phyloP scores from a whole-genome alignment of 139 green algal genomes.

The Desmodesmus armatus region DNA sequence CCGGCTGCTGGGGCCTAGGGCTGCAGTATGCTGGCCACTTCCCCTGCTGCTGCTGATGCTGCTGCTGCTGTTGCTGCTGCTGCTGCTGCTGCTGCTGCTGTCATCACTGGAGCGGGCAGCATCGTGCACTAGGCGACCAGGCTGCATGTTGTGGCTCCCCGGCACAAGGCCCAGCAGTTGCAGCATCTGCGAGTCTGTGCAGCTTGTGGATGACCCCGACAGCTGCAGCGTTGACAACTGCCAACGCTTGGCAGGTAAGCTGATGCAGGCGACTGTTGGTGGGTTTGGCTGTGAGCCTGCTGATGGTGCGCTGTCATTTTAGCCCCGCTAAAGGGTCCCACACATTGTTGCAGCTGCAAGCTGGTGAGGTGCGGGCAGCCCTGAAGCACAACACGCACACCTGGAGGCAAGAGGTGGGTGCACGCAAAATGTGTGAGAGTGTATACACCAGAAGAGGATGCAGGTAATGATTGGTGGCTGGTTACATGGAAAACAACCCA shows the following conservation, averaged over 20 bases:
- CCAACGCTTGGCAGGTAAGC: too few relatives aligned
- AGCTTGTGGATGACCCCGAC: too few relatives aligned
- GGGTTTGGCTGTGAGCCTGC: neutral
- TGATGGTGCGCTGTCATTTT: slow-evolving; percentile 3
- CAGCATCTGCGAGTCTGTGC: too few relatives aligned
- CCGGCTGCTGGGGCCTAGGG: neutral
- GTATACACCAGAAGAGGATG: too few relatives aligned
- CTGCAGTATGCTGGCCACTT: neutral
- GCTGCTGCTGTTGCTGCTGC: slow-evolving; percentile 13
- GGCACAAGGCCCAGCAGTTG: too few relatives aligned
- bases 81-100: slow-evolving; percentile 5
- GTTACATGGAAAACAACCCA: neutral
- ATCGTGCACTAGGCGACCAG: too few relatives aligned
- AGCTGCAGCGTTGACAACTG: too few relatives aligned
- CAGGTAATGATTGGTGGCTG: neutral
- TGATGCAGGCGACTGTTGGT: too few relatives aligned
- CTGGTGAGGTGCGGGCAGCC: slow-evolving; percentile 32
- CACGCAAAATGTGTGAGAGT: too few relatives aligned
- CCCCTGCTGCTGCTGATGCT: neutral
- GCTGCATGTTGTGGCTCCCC: too few relatives aligned
- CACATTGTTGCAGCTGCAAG: slow-evolving; percentile 40
- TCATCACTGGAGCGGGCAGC: too few relatives aligned
- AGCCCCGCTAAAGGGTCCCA: neutral
- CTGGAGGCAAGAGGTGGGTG: too few relatives aligned
- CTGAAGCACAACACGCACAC: slow-evolving; percentile 5